Percentiles rank a stretch among this genome's conserved stretches.
phyloP scores from a whole-genome alignment of 1,284 basidiomycete species.

The Trametes pubescens region DNA sequence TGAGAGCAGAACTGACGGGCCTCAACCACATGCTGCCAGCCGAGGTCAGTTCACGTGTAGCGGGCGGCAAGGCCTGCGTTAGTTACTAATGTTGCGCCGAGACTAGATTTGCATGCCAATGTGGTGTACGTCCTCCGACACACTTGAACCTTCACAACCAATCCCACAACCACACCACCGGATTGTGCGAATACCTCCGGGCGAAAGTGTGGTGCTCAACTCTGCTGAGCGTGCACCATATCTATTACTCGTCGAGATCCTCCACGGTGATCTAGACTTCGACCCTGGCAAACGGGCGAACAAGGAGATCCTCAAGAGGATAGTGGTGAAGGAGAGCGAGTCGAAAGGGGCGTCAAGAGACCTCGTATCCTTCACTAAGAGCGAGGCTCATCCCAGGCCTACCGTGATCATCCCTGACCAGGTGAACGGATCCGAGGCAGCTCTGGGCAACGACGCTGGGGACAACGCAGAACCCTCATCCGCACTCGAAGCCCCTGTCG shows the following conservation, averaged over 20 bases:
- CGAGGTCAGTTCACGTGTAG: conserved; percentile 63
- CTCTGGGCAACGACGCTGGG: conserved; percentile 36
- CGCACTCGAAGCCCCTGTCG: conserved; percentile 20
- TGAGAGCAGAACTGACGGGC: conserved; percentile 94
- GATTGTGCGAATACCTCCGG: conserved; percentile 96
- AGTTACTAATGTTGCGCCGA: conserved; percentile 12
- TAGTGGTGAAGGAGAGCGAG: conserved; percentile 78
- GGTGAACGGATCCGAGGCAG: conserved; percentile 36
- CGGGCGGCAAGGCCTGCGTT: conserved; percentile 13
- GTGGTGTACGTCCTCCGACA: conserved; percentile 88
- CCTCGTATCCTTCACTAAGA: conserved; percentile 44
- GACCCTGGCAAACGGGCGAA: conserved; percentile 88
- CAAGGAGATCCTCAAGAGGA: conserved; percentile 85
- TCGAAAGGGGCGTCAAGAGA: conserved; percentile 63
- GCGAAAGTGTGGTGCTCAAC: conserved; percentile 98
- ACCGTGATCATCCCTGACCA: conserved; percentile 25
- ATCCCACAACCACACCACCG: conserved; percentile 84
- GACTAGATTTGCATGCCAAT: conserved; percentile 94
- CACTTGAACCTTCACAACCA: conserved; percentile 48
- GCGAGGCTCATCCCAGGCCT: conserved; percentile 18
- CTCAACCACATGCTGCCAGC: conserved; percentile 97
- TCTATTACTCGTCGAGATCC: conserved; percentile 91
- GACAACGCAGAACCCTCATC: conserved; percentile 28
- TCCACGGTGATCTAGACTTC: conserved; percentile 93
- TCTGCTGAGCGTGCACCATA: conserved; percentile 97